phyloP scores from a whole-genome alignment of 805 yeast species.

The Cephaloascus fragrans region DNA sequence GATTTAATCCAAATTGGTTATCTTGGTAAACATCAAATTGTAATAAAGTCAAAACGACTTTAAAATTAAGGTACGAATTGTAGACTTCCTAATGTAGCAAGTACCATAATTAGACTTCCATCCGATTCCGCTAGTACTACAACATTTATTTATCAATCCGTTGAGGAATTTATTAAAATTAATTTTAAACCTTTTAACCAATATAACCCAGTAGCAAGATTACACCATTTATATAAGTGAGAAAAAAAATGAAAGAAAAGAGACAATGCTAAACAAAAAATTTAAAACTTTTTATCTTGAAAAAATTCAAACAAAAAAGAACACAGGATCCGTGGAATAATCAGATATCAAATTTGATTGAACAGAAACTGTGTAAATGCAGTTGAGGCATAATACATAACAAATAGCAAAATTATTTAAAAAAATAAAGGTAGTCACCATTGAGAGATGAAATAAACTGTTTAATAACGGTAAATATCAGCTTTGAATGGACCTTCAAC shows the following conservation, averaged over 20 bases:
- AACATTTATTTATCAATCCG: no score
- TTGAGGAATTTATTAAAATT: constrained; percentile 1
- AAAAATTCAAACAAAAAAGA: neutral
- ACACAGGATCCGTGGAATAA: no score
- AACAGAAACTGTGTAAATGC: neutral
- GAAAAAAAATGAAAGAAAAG: no score
- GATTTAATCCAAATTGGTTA: no score
- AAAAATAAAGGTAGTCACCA: neutral
- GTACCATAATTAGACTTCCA: no score
- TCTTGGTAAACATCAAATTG: no score
- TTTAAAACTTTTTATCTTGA: no score
- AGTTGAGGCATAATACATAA: constrained; percentile 1
- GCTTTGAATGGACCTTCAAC: constrained; percentile 95
- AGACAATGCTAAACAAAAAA: neutral
- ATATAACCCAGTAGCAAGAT: neutral
- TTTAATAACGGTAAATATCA: constrained; percentile 93
- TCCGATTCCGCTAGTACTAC: no score
- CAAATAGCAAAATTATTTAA: neutral
- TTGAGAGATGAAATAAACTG: no score
- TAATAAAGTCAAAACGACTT: no score
- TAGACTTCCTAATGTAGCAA: no score
- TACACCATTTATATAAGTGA: neutral
- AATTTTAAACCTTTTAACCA: neutral
- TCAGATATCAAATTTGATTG: neutral
- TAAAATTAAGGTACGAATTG: no score